Evolutionary conservation across 2,329 filamentous ascomycete species (phyloP).

Genomic region (Blastomyces emzantsi): DNA sequence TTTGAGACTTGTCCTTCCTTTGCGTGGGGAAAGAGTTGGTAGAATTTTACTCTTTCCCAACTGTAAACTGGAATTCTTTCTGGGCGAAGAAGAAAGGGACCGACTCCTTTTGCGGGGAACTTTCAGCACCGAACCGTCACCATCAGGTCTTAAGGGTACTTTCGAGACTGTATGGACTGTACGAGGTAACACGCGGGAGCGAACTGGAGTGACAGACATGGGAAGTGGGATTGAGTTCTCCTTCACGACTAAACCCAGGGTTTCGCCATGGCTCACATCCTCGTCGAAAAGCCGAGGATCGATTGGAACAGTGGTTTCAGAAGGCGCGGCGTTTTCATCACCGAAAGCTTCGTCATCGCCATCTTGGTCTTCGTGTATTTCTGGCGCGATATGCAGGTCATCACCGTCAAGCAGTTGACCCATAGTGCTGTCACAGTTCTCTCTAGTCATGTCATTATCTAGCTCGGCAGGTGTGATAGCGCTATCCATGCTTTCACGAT

Average conservation of each 20-base stretch:
- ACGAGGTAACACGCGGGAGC: constrained; percentile 39
- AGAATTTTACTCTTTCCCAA: constrained; percentile 20
- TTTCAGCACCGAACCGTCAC: constrained; percentile 40
- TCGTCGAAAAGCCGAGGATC: constrained; percentile 18
- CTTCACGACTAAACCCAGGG: constrained; percentile 16
- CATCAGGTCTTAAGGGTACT: constrained; percentile 62
- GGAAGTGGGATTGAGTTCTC: constrained; percentile 17
- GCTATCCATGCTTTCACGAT: constrained; percentile 24
- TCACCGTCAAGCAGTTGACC: constrained; percentile 12
- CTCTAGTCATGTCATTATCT: constrained; percentile 28
- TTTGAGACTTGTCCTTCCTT: constrained; percentile 9
- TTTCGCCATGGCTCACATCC: constrained; percentile 19
- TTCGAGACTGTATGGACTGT: constrained; percentile 67
- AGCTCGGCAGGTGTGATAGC: constrained; percentile 25
- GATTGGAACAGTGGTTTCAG: constrained; percentile 18
- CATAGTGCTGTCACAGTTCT: constrained; percentile 14
- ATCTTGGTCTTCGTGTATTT: constrained; percentile 13
- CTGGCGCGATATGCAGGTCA: constrained; percentile 10
- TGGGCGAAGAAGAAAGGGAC: constrained; percentile 43
- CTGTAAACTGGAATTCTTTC: constrained; percentile 26
- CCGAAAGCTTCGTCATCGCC: constrained; percentile 49
- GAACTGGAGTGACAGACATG: constrained; percentile 49
- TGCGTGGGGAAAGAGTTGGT: constrained; percentile 22
- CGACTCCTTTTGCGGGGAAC: constrained; percentile 40
- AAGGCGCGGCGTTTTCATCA: constrained; percentile 49